These are phyloP conservation scores for Fusarium pseudoanthophilum DNA, from an alignment of 2,329 filamentous ascomycete genomes.

Conservation along the genomic window DNA sequence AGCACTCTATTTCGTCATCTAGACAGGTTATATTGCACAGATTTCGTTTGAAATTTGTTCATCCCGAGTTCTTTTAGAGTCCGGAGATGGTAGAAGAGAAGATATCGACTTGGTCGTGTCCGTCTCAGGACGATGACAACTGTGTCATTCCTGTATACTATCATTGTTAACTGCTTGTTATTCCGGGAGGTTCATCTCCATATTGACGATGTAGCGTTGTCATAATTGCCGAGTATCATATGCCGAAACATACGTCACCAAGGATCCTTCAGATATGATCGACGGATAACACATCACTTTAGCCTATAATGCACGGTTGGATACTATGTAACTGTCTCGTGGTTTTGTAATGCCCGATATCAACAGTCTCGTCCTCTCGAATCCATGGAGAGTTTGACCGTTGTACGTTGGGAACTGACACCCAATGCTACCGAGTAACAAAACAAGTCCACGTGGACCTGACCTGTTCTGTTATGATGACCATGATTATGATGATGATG, in stretches of 20 bases:
- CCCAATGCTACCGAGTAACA: not conserved
- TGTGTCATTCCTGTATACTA: not conserved
- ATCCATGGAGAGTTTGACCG: slow-evolving; percentile 8
- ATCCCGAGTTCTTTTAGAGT: not conserved
- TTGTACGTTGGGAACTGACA: not conserved
- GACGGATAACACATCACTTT: slow-evolving; percentile 13
- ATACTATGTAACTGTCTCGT: not conserved
- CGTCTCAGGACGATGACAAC: not conserved
- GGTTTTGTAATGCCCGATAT: slow-evolving; percentile 10
- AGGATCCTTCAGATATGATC: slow-evolving; percentile 10
- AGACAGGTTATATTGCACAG: not conserved
- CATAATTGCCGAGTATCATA: slow-evolving; percentile 9
- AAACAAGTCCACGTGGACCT: slow-evolving; percentile 24
- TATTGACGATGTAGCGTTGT: not conserved
- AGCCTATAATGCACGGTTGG: not conserved
- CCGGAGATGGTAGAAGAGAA: not conserved
- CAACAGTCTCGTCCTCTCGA: not conserved
- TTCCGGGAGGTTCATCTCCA: not conserved
- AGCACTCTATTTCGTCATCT: not conserved
- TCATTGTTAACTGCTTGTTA: not conserved
- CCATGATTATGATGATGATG: not conserved
- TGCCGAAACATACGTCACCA: slow-evolving; percentile 21
- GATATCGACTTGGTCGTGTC: not conserved
- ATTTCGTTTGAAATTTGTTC: not conserved
- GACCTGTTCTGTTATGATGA: not conserved